Percentiles rank a stretch among this genome's conserved stretches.
Conservation (phyloP, 441 rosid genomes). For the Biscutella auriculata region DNA sequence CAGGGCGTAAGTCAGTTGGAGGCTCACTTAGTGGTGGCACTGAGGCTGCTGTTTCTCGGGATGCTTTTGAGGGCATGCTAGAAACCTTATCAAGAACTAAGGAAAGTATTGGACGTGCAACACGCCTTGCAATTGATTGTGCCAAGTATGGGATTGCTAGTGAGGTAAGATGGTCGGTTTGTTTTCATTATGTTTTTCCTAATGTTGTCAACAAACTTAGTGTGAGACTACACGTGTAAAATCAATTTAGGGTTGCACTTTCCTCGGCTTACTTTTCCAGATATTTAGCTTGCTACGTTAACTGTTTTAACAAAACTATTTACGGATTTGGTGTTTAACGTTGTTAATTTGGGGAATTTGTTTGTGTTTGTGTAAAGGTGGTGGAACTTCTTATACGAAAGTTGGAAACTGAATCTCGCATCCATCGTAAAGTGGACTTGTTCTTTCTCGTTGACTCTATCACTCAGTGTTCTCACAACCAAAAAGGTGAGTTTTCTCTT, state of each 20-base stretch:
- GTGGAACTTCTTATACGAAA: conserved; percentile 87
- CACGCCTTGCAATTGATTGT: conserved; percentile 98
- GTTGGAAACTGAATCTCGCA: conserved; percentile 80
- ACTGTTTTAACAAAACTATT: neutral
- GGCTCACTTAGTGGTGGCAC: conserved; percentile 86
- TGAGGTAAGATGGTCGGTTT: conserved; percentile 50
- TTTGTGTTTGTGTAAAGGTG: conserved; percentile 47
- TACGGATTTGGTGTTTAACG: neutral
- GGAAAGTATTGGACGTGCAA: conserved; percentile 99
- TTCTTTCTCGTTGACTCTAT: conserved; percentile 96
- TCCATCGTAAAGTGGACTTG: conserved; percentile 76
- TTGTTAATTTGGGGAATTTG: neutral
- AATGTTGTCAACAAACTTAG: neutral
- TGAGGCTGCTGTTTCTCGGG: conserved; percentile 97
- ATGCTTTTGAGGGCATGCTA: conserved; percentile 99
- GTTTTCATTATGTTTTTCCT: neutral
- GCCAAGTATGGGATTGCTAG: conserved; percentile 92
- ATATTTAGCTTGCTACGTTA: neutral
- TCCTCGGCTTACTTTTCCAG: no score
- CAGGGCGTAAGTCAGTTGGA: conserved; percentile 54
- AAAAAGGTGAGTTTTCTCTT: conserved; percentile 49
- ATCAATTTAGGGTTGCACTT: neutral
- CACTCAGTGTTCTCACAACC: conserved; percentile 89
- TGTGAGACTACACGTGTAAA: neutral
- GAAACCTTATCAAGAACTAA: conserved; percentile 97